Percentiles rank a stretch among this genome's conserved stretches.
Evolutionary conservation across 257 asterid genomes (phyloP).

Genomic region (Penstemon barbatus): DNA sequence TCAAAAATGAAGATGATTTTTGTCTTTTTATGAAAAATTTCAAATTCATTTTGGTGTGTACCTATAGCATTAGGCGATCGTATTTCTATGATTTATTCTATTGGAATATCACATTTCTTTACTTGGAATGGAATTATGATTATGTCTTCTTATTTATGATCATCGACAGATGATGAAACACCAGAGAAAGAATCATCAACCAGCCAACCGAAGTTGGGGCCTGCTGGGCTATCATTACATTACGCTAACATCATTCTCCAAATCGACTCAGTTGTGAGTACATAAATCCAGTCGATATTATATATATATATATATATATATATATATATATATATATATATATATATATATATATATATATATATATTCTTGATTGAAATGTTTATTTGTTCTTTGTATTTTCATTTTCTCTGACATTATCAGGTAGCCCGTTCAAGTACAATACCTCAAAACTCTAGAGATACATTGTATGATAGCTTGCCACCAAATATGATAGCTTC

Average conservation of each 20-base stretch:
- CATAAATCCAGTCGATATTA: background rate
- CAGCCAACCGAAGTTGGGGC: conserved; percentile 58
- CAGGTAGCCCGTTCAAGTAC: conserved; percentile 71
- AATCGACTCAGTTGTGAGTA: conserved; percentile 74
- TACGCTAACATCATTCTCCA: conserved; percentile 78
- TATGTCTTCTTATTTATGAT: conserved; percentile 17
- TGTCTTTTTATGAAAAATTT: background rate
- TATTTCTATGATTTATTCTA: background rate
- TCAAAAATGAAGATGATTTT: background rate
- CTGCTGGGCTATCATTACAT: conserved; percentile 73
- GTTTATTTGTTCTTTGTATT: background rate
- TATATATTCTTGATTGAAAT: background rate
- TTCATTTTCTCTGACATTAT: conserved; percentile 22
- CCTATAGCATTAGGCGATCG: too few relatives aligned
- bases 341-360: background rate
- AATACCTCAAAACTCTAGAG: conserved; percentile 50
- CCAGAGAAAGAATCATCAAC: conserved; percentile 34
- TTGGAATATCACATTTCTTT: too few relatives aligned
- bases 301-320: background rate
- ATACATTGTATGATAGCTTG: conserved; percentile 61
- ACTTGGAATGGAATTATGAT: background rate
- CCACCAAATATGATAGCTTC: conserved; percentile 67
- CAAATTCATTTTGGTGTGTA: background rate
- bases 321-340: background rate
- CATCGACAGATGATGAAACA: conserved; percentile 37